Evolutionary conservation across 2,329 filamentous ascomycete genomes (phyloP), one percentile per base, ranked within the genome.

Genomic region (Cryoendolithus antarcticus): DNA sequence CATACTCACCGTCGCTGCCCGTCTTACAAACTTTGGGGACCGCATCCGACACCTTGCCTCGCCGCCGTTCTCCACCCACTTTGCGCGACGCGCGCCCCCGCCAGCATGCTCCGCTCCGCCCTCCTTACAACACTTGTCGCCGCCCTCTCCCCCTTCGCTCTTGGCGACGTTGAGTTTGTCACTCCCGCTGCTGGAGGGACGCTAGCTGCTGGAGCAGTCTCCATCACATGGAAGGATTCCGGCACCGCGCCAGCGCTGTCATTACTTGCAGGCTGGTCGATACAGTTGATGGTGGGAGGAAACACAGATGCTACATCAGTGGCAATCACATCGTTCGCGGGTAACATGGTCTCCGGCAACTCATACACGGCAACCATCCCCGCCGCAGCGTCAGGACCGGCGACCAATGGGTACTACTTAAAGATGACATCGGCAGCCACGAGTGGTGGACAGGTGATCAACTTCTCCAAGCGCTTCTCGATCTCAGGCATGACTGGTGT

Each of bases 391-490:
- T 27, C 24, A 27, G 24, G 24, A 27, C 24, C 24, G 4, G 24
- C 24, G 24, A 27, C 24, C 24, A 27, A 27, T 27, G 24, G 24
- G 24, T 27, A 27, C 24, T 79, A 75, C 55, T 56, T 77, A 10
- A 70, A 71, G 46, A 76, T 82, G 56, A 60, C 72, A 41, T 71
- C 75, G 10, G 65, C 66, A 5, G 68, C 67, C 4, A 63, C 65
- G 11, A 65, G 66, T n/a, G 70, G 73, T 30, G 70, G 70, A 27
- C 69, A 66, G 3, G 62, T 76, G 12, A 71, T 67, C 40, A 75
- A 72, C 50, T 81, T 69, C 54, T 80, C 77, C 8, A 50, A 63
- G 36, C 75, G 77, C 44, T 84, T 84, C 59, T 69, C 72, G n/a
- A 62, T 82, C 38, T 65, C 64, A 8, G 70, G 68, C 48, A 81